Base-by-base conservation (phyloP, 1,284 basidiomycete species). In the Meira miltonrushii region DNA sequence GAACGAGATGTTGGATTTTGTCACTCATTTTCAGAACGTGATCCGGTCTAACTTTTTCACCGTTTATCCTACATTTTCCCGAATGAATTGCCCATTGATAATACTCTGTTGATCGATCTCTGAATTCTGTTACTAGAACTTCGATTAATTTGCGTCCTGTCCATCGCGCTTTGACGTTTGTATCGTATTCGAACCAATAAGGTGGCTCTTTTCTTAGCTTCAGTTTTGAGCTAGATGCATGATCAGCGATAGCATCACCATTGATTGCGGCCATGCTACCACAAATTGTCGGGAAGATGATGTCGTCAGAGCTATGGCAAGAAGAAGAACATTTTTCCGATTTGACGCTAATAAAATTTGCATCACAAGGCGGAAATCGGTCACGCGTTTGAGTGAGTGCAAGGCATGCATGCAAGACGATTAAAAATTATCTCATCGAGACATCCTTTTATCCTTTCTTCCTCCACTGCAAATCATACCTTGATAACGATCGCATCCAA, bases 51-150 rank as follows among this genome's bases (percentile, higher is more conserved):
- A 92, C 92, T 13, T 86, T 81, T 55, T 86, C 84, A 15, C 92
- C 92, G 73, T 98, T 97, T 60, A 99, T 85, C 6, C 89, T 91
- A 11, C 92, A 95, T 19, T 95, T 89, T 2, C 94, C 94, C n/a
- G 89, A 89, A 74, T 92, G 87, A 28, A 96, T 82, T 8, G 93
- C 71, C 72, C 71, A 77, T 39, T 79, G 71, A 62, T 80, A 80
- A 66, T 80, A 79, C 50, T 79, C 79, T 25, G 74, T 72, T 25
- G 72, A 79, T 28, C 79, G 76, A 59, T 79, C 79, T 48, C 79
- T 77, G 49, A 79, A 79, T 57, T 79, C 76, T 49, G 72, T 79
- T 21, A 74, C 70, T 59, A 78, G 79, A 63, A 80, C 72, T 57
- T 80, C 79, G 39, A 80, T 66, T 39, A 94, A 83, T 74, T 92